Evolutionary conservation across 768 basidiomycete species (phyloP).

Genomic region (Galerina marginata): DNA sequence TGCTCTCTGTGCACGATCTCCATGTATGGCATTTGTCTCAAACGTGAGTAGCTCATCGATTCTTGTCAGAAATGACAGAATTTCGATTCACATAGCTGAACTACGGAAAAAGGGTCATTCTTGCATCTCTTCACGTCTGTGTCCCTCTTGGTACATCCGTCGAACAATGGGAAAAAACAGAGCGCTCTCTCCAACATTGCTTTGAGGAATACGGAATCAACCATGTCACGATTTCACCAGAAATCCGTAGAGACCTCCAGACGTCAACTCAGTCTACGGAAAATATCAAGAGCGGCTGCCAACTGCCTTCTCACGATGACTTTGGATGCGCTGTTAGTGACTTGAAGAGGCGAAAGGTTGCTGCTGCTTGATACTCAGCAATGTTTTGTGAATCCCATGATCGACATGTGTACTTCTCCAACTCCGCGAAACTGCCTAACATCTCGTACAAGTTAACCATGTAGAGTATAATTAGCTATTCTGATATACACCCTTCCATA

Average conservation of each 20-base stretch:
- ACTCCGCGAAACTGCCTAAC: neutral
- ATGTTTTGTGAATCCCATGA: neutral
- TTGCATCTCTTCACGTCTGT: slow-evolving; percentile 60
- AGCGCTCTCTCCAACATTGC: slow-evolving; percentile 53
- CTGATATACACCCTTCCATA: neutral
- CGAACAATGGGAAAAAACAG: slow-evolving; percentile 56
- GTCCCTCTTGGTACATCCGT: slow-evolving; percentile 52
- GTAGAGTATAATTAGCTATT: neutral
- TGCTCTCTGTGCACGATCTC: slow-evolving; percentile 54
- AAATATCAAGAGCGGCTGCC: slow-evolving; percentile 35
- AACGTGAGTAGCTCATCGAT: slow-evolving; percentile 39
- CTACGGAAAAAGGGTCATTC: slow-evolving; percentile 40
- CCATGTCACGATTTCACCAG: slow-evolving; percentile 62
- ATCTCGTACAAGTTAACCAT: neutral
- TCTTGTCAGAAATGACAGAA: slow-evolving; percentile 20
- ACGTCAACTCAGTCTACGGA: slow-evolving; percentile 35
- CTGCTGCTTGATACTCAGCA: neutral
- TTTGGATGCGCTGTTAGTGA: slow-evolving; percentile 49
- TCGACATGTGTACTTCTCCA: slow-evolving; percentile 1
- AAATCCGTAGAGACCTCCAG: slow-evolving; percentile 42
- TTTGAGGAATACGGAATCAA: slow-evolving; percentile 57
- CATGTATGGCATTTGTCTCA: slow-evolving; percentile 64
- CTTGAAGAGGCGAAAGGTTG: slow-evolving; percentile 39
- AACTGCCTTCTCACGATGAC: slow-evolving; percentile 43
- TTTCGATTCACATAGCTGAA: neutral